These are phyloP conservation scores for Pelargonium cotyledonis DNA, from an alignment of 441 rosid genomes.

Conservation along the genomic window DNA sequence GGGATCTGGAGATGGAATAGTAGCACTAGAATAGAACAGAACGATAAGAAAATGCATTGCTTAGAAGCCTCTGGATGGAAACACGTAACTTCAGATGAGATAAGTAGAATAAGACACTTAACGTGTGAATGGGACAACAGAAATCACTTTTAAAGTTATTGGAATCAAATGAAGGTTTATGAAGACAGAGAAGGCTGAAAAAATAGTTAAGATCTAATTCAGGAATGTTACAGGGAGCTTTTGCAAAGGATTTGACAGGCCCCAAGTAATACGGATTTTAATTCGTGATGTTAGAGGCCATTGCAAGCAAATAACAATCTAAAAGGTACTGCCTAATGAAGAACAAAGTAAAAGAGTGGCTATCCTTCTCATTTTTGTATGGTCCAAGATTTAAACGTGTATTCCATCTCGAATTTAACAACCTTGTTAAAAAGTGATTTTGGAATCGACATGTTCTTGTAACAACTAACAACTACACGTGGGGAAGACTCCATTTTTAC, in stretches of 20 bases:
- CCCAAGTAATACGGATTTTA: background rate
- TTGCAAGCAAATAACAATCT: background rate
- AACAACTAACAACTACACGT: too few species aligned
- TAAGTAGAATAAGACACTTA: background rate
- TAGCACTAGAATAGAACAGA: background rate
- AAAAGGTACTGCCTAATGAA: background rate
- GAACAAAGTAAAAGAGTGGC: background rate
- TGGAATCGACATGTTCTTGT: too few species aligned
- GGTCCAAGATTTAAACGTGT: too few species aligned
- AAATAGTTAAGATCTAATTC: background rate
- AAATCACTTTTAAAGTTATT: background rate
- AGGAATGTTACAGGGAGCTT: background rate
- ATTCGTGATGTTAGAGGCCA: background rate
- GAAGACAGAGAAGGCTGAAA: background rate
- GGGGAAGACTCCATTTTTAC: too few species aligned
- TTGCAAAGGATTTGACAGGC: background rate
- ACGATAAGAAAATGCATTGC: background rate
- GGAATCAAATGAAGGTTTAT: background rate
- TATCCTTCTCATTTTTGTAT: too few species aligned
- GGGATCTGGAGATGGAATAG: constrained; percentile 1
- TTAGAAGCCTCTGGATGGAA: background rate
- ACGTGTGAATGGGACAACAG: background rate
- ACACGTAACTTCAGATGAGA: background rate
- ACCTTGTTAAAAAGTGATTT: too few species aligned
- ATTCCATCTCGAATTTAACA: too few species aligned